phyloP scores from a whole-genome alignment of 2,329 filamentous ascomycete genomes.

The Penicillium sclerotigenum region DNA sequence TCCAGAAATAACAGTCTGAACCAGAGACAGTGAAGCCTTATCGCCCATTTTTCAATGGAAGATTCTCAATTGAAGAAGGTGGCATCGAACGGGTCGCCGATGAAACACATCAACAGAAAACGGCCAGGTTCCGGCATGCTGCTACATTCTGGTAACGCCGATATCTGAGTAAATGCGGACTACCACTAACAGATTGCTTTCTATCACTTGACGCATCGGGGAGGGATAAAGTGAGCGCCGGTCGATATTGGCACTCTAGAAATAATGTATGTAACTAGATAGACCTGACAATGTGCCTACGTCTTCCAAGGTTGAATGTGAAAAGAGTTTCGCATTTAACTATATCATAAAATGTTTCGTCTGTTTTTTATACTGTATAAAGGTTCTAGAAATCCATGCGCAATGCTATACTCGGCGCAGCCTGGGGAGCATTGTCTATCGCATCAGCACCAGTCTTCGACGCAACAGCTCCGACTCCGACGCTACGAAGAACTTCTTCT shows the following conservation, averaged over 20 bases:
- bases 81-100: constrained; percentile 25
- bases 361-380: constrained; percentile 2
- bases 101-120: constrained; percentile 22
- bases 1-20: background rate
- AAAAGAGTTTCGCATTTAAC: background rate
- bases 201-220: constrained; percentile 14
- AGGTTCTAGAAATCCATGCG: constrained; percentile 79
- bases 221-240: constrained; percentile 16
- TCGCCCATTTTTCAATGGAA: constrained; percentile 13
- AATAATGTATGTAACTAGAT: background rate
- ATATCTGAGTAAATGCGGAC: too few relatives aligned
- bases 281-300: too few relatives aligned
- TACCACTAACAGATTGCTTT: background rate
- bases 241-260: background rate
- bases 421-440: constrained; percentile 52
- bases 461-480: constrained; percentile 48
- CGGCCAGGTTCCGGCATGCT: constrained; percentile 27
- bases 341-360: constrained; percentile 1
- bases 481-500: constrained; percentile 70
- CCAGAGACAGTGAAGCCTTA: background rate
- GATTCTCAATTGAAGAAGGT: constrained; percentile 22
- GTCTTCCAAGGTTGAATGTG: too few relatives aligned
- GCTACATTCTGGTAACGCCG: constrained; percentile 15
- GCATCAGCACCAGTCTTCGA: constrained; percentile 41
- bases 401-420: constrained; percentile 77